phyloP scores from a whole-genome alignment of 805 yeast species.

The Candida lessepsii region DNA sequence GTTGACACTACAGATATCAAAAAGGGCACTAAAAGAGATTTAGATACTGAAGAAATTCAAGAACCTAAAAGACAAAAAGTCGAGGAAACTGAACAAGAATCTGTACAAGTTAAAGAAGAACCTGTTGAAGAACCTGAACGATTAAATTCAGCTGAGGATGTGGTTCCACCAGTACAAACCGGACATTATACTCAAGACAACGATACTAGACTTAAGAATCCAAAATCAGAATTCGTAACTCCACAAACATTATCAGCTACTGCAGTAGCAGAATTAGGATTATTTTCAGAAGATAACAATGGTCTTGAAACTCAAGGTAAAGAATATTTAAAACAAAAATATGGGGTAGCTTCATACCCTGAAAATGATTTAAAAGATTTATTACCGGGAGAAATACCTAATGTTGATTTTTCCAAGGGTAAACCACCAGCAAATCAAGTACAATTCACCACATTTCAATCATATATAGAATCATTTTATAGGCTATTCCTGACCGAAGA shows the following conservation, averaged over 20 bases:
- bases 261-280: conserved; percentile 58
- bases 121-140: conserved; percentile 6
- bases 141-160: conserved; percentile 29
- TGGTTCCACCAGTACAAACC: conserved; percentile 46
- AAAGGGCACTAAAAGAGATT: conserved; percentile 10
- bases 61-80: conserved; percentile 4
- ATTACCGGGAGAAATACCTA: conserved; percentile 87
- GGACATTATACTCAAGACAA: conserved; percentile 49
- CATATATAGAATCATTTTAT: conserved; percentile 83
- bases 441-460: conserved; percentile 82
- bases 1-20: background rate
- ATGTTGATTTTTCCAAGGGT: conserved; percentile 76
- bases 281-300: conserved; percentile 59
- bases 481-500: conserved; percentile 80
- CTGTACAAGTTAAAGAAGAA: background rate
- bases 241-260: conserved; percentile 67
- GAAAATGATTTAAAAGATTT: conserved; percentile 67
- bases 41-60: background rate
- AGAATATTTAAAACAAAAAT: conserved; percentile 70
- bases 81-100: background rate
- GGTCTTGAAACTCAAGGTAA: conserved; percentile 67
- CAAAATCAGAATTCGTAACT: conserved; percentile 72
- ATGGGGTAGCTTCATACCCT: conserved; percentile 91
- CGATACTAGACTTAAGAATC: conserved; percentile 64
- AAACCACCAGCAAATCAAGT: conserved; percentile 80